phyloP scores from a whole-genome alignment of 495 filamentous ascomycete genomes.

The Trichocladium antarcticum region DNA sequence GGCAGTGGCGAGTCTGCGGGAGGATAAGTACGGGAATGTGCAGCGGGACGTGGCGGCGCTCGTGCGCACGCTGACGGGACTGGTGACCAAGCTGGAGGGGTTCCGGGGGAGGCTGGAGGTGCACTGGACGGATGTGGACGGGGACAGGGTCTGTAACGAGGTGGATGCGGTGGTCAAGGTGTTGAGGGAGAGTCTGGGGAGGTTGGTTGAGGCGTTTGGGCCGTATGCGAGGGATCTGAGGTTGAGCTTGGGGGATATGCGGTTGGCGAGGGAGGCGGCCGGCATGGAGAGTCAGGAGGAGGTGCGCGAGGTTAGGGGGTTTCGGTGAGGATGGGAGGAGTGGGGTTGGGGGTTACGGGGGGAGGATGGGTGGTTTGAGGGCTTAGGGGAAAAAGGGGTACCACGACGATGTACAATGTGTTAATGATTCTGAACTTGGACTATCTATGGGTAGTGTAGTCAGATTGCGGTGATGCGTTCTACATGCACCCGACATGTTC shows the following conservation, averaged over 20 bases:
- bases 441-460: too few relatives aligned
- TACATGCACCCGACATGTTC: too few relatives aligned
- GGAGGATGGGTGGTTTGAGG: background rate
- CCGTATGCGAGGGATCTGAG: slow-evolving; percentile 56
- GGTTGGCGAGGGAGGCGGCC: slow-evolving; percentile 54
- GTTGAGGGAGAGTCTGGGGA: slow-evolving; percentile 47
- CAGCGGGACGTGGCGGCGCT: slow-evolving; percentile 62
- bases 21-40: slow-evolving; percentile 84
- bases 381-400: background rate
- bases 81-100: slow-evolving; percentile 55
- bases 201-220: slow-evolving; percentile 56
- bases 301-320: background rate
- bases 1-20: slow-evolving; percentile 57
- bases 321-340: background rate
- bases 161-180: slow-evolving; percentile 51
- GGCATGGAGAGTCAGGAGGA: slow-evolving; percentile 16
- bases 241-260: slow-evolving; percentile 54
- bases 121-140: slow-evolving; percentile 75
- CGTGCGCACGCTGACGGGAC: slow-evolving; percentile 56
- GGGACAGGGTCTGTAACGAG: slow-evolving; percentile 38
- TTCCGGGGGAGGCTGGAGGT: slow-evolving; percentile 50
- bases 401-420: background rate
- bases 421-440: too few relatives aligned
- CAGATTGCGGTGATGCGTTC: too few relatives aligned
- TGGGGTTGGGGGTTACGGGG: too few relatives aligned